Evolutionary conservation across 2,329 filamentous ascomycete genomes (phyloP).

Genomic region (Teratosphaeria destructans): DNA sequence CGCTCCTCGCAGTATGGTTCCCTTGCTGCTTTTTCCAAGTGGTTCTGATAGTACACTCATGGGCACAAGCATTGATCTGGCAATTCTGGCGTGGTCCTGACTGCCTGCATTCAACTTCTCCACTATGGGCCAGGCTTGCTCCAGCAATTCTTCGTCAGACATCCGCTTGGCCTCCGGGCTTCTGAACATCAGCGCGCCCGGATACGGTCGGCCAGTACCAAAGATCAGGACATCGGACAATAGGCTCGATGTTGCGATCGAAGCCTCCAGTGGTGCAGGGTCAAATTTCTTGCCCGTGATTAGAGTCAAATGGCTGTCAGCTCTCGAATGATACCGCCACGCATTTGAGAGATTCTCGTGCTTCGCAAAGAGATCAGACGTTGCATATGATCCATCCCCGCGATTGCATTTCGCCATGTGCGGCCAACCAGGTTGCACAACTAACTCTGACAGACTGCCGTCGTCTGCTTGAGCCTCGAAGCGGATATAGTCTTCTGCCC

Average conservation of each 20-base stretch:
- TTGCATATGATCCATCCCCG: constrained; percentile 50
- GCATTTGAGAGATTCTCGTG: constrained; percentile 43
- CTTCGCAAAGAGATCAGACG: constrained; percentile 50
- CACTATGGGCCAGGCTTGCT: constrained; percentile 34
- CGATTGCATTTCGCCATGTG: constrained; percentile 49
- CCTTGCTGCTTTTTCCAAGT: constrained; percentile 54
- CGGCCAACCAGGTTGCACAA: constrained; percentile 48
- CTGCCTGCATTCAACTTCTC: constrained; percentile 39
- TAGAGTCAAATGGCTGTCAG: constrained; percentile 52
- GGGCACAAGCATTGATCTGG: constrained; percentile 41
- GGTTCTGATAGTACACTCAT: constrained; percentile 27
- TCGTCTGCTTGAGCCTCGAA: constrained; percentile 37
- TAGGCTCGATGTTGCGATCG: constrained; percentile 36
- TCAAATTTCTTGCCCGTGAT: constrained; percentile 61
- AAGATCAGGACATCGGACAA: constrained; percentile 51
- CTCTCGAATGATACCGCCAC: constrained; percentile 53
- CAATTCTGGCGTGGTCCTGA: constrained; percentile 43
- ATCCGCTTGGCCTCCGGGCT: constrained; percentile 17
- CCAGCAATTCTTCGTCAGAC: constrained; percentile 30
- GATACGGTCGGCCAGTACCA: constrained; percentile 46
- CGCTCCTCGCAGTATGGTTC: constrained; percentile 44
- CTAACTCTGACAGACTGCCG: constrained; percentile 41
- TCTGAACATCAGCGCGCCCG: constrained; percentile 48
- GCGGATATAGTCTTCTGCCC: constrained; percentile 24
- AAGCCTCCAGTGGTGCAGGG: constrained; percentile 50